phyloP scores from a whole-genome alignment of 805 yeast genomes.

The Yarrowia sp. region DNA sequence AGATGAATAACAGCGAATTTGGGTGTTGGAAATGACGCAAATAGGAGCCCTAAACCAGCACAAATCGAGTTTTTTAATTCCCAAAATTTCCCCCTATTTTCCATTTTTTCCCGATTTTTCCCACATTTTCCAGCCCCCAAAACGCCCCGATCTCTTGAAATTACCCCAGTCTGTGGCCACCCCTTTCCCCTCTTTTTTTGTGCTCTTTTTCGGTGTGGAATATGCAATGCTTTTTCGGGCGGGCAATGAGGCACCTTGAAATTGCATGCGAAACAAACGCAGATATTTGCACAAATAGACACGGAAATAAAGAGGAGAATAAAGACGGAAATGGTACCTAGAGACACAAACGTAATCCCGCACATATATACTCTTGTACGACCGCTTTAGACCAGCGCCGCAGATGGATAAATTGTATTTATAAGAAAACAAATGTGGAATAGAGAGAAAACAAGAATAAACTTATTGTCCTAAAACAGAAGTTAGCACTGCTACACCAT shows the following conservation, averaged over 20 bases:
- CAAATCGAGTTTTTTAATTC: neutral
- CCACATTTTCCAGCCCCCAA: neutral
- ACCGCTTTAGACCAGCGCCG: no score
- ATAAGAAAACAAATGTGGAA: neutral
- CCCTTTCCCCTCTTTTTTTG: constrained; percentile 13
- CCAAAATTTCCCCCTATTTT: neutral
- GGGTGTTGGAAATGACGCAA: no score
- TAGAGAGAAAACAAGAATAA: neutral
- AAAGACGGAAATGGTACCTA: no score
- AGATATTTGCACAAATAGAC: no score
- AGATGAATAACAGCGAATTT: neutral
- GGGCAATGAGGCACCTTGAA: neutral
- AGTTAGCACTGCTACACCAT: neutral
- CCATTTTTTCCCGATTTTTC: neutral
- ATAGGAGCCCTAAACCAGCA: neutral
- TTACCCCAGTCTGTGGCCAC: neutral
- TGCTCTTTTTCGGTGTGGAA: constrained; percentile 9
- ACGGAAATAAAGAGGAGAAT: no score
- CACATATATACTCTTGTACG: no score
- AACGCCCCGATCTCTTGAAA: neutral
- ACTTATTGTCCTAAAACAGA: neutral
- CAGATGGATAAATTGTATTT: neutral
- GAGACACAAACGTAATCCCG: no score
- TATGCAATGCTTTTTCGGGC: neutral
- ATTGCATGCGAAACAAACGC: no score